These are phyloP conservation scores for Neospermospora avenae DNA, from an alignment of 2,329 filamentous ascomycete species.

Conservation along the genomic window DNA sequence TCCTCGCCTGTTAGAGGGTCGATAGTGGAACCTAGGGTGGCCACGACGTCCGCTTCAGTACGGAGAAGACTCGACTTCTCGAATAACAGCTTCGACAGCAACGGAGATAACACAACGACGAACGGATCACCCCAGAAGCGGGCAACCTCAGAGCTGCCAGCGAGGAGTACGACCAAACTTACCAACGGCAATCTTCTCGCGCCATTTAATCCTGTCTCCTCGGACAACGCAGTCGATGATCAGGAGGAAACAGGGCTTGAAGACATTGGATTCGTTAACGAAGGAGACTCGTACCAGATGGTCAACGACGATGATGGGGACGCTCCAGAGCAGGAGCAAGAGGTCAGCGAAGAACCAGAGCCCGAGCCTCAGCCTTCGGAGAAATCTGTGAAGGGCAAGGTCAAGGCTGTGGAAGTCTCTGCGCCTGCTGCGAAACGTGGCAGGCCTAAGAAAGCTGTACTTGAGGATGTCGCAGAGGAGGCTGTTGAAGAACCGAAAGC, in stretches of 20 bases:
- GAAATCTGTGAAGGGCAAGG: slow-evolving; percentile 18
- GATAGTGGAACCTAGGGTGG: slow-evolving; percentile 27
- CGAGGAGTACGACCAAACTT: slow-evolving; percentile 18
- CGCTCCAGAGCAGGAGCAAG: slow-evolving; percentile 29
- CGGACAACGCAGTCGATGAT: slow-evolving; percentile 19
- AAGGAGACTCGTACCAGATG: slow-evolving; percentile 27
- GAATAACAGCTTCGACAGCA: slow-evolving; percentile 22
- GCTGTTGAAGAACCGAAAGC: slow-evolving; percentile 3
- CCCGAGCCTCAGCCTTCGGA: slow-evolving; percentile 21
- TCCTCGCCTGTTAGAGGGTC: slow-evolving; percentile 33
- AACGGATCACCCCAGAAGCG: slow-evolving; percentile 21
- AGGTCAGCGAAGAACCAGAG: slow-evolving; percentile 18
- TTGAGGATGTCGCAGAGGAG: slow-evolving; percentile 12
- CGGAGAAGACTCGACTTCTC: slow-evolving; percentile 35
- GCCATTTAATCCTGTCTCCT: slow-evolving; percentile 7
- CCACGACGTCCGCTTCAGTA: slow-evolving; percentile 26
- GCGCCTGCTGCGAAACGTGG: slow-evolving; percentile 28
- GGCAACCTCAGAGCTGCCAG: slow-evolving; percentile 17
- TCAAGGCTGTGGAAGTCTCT: slow-evolving; percentile 29
- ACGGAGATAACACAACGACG: slow-evolving; percentile 3
- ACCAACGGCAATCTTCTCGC: slow-evolving; percentile 23
- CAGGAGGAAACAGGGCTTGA: slow-evolving; percentile 39
- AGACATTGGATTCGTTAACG: slow-evolving; percentile 48
- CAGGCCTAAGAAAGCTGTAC: slow-evolving; percentile 28
- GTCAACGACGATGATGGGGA: slow-evolving; percentile 30